Evolutionary conservation across 129 eudicot genomes (phyloP), one percentile per base, ranked within the genome.

Genomic region (Pulicaria dysenterica): DNA sequence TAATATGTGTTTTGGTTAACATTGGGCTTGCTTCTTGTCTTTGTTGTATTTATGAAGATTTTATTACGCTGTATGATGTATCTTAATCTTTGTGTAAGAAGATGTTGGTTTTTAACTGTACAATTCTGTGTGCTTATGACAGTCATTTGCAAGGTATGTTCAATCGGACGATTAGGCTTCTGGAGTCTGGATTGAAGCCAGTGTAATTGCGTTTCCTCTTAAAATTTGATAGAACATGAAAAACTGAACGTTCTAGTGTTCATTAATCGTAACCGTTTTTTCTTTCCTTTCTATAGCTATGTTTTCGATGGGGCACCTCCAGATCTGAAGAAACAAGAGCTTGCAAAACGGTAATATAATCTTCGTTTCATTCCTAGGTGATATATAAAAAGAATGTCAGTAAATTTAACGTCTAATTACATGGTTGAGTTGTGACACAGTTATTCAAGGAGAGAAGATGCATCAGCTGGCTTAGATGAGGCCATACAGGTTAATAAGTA

Each of bases 71-170:
- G n/a, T n/a, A n/a, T n/a, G n/a, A 43, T 64, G 2, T 7, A 3
- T 64, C 0, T 9, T 6, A 47, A 10, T 24, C n/a, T 47, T 67
- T 13, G 66, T 38, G 17, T 47, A 43, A 57, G 36, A 5, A 12
- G 14, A 7, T 58, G 8, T 48, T 48, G 70, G 44, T 62, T 41
- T 6, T 69, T 12, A 61, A 61, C 24, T 73, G 38, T 7, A 39
- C 51, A 61, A 10, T 61, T 70, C 38, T 87, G 41, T 63, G 63
- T 78, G 58, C 44, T 45, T 17, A 51, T 80, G 69, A 41, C 83
- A 94, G 99, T 83, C 99, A 94, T 77, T 81, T 94, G 86, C 96
- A 84, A 76, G 99, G 97, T 43, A 94, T 94, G 99, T 90, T 94
- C 72, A 77, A 84, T 58, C 86, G 99, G 81, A 94, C 99, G 4